phyloP scores from a whole-genome alignment of 768 basidiomycete species.

The Hygrocybe coccinea region DNA sequence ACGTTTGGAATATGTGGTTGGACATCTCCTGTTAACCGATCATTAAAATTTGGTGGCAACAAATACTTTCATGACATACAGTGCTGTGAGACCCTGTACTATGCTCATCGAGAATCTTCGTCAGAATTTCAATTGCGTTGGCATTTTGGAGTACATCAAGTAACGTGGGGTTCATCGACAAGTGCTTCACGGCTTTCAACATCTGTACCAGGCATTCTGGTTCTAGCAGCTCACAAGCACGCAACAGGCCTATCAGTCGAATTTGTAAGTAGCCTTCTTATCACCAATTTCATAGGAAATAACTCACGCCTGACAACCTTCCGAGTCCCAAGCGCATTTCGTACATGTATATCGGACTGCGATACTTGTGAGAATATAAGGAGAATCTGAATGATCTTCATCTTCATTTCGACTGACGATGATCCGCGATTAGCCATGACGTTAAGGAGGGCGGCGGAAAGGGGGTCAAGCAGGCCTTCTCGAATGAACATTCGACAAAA shows the following conservation, averaged over 20 bases:
- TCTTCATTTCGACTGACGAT: slow-evolving; percentile 68
- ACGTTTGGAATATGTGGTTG: slow-evolving; percentile 95
- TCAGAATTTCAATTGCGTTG: slow-evolving; percentile 89
- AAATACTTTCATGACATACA: slow-evolving; percentile 40
- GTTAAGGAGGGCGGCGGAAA: slow-evolving; percentile 84
- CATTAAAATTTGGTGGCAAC: slow-evolving; percentile 1
- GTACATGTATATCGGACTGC: slow-evolving; percentile 91
- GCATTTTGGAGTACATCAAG: slow-evolving; percentile 95
- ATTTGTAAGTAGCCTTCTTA: background rate
- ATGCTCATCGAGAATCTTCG: slow-evolving; percentile 77
- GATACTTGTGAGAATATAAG: slow-evolving; percentile 92
- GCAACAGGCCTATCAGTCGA: slow-evolving; percentile 61
- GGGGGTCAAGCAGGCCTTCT: slow-evolving; percentile 89
- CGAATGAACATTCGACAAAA: slow-evolving; percentile 98
- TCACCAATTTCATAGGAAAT: background rate
- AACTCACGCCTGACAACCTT: slow-evolving; percentile 83
- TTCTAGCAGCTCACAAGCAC: slow-evolving; percentile 82
- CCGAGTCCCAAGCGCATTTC: slow-evolving; percentile 86
- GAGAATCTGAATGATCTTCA: slow-evolving; percentile 84
- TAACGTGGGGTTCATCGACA: slow-evolving; percentile 87
- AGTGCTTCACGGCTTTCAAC: slow-evolving; percentile 92
- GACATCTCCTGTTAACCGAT: slow-evolving; percentile 72
- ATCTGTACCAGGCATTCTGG: slow-evolving; percentile 84
- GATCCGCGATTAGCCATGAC: slow-evolving; percentile 74
- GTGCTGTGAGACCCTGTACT: slow-evolving; percentile 74